These are phyloP conservation scores for Solanum sejunctum DNA, from an alignment of 257 asterid species.

Conservation along the genomic window DNA sequence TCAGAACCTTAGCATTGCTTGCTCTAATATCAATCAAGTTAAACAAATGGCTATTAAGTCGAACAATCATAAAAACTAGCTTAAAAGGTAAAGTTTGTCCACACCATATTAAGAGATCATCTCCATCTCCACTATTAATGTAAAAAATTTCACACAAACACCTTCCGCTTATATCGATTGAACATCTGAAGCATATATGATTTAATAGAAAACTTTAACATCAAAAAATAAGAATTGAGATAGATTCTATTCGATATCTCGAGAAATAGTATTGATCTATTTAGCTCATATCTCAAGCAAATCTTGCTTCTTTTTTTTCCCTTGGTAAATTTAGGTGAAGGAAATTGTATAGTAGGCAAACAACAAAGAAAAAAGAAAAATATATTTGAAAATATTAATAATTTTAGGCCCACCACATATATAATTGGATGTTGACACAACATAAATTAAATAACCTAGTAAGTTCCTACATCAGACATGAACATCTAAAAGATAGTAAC, in stretches of 20 bases:
- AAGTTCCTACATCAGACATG: not conserved
- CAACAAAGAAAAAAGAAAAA: not conserved
- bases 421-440: not conserved
- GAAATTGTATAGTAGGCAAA: not conserved
- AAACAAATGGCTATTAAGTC: rapidly evolving
- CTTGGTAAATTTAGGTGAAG: not conserved
- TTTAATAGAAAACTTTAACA: not conserved
- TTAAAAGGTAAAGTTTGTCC: not conserved
- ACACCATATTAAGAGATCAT: not conserved
- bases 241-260: not conserved
- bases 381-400: not conserved
- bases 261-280: no score
- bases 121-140: not conserved
- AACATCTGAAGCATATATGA: not conserved
- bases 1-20: not conserved
- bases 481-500: not conserved
- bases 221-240: not conserved
- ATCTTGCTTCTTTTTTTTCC: no score
- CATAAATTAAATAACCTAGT: not conserved
- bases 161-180: not conserved
- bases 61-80: not conserved
- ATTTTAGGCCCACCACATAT: not conserved
- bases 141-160: not conserved
- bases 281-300: not conserved
- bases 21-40: not conserved